Evolutionary conservation across 805 yeast species (phyloP), one percentile per base, ranked within the genome.

Genomic region (Wickerhamiella alocasiicola): DNA sequence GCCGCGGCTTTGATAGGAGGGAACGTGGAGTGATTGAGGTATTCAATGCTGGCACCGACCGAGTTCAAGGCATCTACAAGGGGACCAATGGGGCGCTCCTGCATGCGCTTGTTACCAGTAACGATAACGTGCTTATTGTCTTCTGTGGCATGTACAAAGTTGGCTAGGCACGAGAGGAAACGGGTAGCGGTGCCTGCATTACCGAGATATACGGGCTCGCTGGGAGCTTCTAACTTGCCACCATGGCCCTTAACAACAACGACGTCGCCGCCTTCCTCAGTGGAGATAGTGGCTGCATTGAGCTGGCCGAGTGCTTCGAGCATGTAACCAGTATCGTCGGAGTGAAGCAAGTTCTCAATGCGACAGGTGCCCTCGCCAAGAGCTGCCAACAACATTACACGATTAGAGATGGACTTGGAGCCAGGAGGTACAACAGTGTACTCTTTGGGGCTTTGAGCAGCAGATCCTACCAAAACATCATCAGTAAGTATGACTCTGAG

Each of bases 121-220:
- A 91, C 68, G 5, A 75, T 64, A 21, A 85, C 75, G 44, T 65
- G 55, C 25, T 68, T 64, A 3, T 55, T 41, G 4, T 52, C 56
- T 2, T 57, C 54, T 12, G 69, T 54, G 21, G 76, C 65, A 16
- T 71, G 66, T 4, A 81, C 94, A 45, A 87, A 66, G n/a, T 94
- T 72, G 15, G 94, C 95, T 21, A 91, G 88, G 2, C 95, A 74
- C 2, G 96, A 82, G 55, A 91, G 70, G 60, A 91, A 91, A 54
- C 98, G 72, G 5, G 96, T 82, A 3, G 98, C 97, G 32, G 98
- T 91, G 49, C 98, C 98, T 1, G 98, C 97, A 56, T 91, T 91
- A 44, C 98, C 98, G 47, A 91, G 68, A 61, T 84, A 91, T 43
- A 91, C 66, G 46, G 76, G 80, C 39, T 76, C 74, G 13, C 64